Base-by-base conservation (phyloP, 2,329 filamentous ascomycete genomes). In the Ophiocordyceps camponoti-saundersi region DNA sequence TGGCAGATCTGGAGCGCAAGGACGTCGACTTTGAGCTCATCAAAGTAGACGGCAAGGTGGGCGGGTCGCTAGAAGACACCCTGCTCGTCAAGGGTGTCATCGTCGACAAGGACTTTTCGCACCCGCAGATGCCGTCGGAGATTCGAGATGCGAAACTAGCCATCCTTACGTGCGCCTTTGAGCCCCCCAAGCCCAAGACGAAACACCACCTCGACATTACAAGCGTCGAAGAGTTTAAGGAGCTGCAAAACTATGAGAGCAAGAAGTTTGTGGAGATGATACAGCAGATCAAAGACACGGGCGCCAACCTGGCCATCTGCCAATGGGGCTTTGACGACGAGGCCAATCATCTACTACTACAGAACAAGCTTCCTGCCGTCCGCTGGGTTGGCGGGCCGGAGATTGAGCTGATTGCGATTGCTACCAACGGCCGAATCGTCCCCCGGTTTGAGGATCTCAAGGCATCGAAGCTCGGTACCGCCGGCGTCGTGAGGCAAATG, bases 261-360 rank as follows among this genome's bases (percentile, higher is more conserved):
- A 84, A 86, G 62, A 98, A 96, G 70, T 98, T 98, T 62, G 77
- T 86, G 49, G 90, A 96, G 70, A 98, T 98, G 92, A 95, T 98
- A 57, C 75, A 93, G 62, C 85, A 95, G 67, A 92, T 98, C 72
- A 98, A 98, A 71, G 85, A 85, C 58, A 93, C 90, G 1, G 92
- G 92, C 51, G 92, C 92, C 53, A 98, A 98, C 69, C 75, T 98
- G 50, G 92, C 89, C 53, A 95, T 98, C 60, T 98, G 92, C 69
- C 93, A 98, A 65, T 98, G 93, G 92, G 92, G 92, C 55, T 98
- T 98, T 61, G 92, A 98, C 62, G 92, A 98, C 60, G 92, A 98
- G 70, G 92, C 92, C 52, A 98, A 98, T 71, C 92, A 98, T 66
- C 70, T 98, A 50, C 77, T 98, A 34, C 80, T 98, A 51, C 93